phyloP scores from a whole-genome alignment of 2,329 filamentous ascomycete species.

The Neofusicoccum parvum region DNA sequence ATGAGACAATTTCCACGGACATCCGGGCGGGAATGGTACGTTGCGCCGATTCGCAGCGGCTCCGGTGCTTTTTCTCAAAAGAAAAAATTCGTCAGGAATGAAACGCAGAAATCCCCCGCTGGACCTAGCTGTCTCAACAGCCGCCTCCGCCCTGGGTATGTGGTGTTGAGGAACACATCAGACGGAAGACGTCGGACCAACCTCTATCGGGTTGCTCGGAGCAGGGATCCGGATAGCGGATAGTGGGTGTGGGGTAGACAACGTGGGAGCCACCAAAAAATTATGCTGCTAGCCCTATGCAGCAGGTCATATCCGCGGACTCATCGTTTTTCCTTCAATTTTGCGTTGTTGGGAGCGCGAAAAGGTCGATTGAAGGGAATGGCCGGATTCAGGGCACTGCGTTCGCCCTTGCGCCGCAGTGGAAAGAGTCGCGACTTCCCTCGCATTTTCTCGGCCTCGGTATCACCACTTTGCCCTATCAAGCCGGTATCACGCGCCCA shows the following conservation, averaged over 20 bases:
- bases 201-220: not conserved
- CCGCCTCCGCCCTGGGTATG: not conserved
- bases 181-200: constrained; percentile 8
- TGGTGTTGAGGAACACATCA: constrained; percentile 5
- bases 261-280: constrained; percentile 14
- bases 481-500: constrained; percentile 10
- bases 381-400: not conserved
- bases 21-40: not conserved
- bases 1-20: not conserved
- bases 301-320: constrained; percentile 5
- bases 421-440: constrained; percentile 2
- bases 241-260: constrained; percentile 14
- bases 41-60: not conserved
- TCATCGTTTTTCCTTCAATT: not conserved
- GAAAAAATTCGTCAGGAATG: not conserved
- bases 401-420: not conserved
- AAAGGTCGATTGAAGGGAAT: not conserved
- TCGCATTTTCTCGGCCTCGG: not conserved
- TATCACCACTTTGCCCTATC: constrained; percentile 8
- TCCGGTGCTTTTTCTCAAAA: not conserved
- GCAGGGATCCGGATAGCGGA: constrained; percentile 14
- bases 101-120: not conserved
- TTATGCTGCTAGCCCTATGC: not conserved
- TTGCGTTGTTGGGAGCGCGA: not conserved
- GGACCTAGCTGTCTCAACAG: not conserved